phyloP scores from a whole-genome alignment of 139 green algal genomes.

The Chlorella sorokiniana region DNA sequence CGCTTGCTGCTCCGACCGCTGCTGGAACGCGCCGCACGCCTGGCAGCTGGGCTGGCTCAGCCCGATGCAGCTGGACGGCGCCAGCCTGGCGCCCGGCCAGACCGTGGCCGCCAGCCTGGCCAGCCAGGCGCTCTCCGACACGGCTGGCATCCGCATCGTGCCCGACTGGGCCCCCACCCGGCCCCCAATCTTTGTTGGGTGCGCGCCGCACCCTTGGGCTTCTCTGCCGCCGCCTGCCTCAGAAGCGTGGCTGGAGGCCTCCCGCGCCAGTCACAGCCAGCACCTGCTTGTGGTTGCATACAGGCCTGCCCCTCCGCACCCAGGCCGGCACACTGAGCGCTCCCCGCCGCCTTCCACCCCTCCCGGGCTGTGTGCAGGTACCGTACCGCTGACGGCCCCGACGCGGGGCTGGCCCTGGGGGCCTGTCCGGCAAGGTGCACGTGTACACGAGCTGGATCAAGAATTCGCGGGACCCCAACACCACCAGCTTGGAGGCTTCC shows the following conservation, averaged over 20 bases:
- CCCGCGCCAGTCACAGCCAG: too few species aligned
- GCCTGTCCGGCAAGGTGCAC: not conserved
- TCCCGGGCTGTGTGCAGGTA: too few species aligned
- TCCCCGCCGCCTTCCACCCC: too few species aligned
- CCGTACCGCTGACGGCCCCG: not conserved
- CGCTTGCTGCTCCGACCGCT: conserved; percentile 32
- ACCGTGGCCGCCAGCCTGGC: not conserved
- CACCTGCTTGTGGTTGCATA: too few species aligned
- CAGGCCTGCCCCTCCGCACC: too few species aligned
- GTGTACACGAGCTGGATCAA: not conserved
- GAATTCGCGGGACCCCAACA: not conserved
- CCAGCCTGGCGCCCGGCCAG: not conserved
- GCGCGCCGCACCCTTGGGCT: too few species aligned
- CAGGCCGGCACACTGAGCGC: too few species aligned
- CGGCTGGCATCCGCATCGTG: not conserved
- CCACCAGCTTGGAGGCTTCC: not conserved
- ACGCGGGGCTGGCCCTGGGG: not conserved
- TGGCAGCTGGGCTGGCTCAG: conserved; percentile 42
- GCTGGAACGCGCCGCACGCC: conserved; percentile 42
- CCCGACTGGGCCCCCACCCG: not conserved
- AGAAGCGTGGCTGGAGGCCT: too few species aligned
- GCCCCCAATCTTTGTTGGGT: not conserved
- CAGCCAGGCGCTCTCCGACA: not conserved
- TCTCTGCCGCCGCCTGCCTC: too few species aligned
- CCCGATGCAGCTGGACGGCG: not conserved